phyloP scores from a whole-genome alignment of 805 yeast genomes.

The Saccharomycopsis olivae region DNA sequence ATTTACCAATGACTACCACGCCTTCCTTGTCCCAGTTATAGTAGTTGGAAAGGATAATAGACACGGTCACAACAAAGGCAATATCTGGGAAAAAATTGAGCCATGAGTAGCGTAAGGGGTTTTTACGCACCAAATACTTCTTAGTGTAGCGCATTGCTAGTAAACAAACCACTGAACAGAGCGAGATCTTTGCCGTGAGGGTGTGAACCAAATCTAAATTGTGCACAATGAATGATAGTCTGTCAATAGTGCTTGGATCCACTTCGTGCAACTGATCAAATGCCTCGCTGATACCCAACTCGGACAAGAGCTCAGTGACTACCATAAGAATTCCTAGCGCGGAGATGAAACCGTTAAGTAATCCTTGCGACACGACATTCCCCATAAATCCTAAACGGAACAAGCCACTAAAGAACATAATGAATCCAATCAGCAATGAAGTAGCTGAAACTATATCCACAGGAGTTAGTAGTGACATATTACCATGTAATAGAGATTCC shows the following conservation, averaged over 20 bases:
- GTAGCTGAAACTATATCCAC: constrained; percentile 57
- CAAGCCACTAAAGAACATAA: constrained; percentile 61
- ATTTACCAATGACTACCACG: constrained; percentile 28
- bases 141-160: constrained; percentile 32
- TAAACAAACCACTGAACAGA: constrained; percentile 36
- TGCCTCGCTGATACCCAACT: constrained; percentile 69
- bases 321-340: constrained; percentile 85
- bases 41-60: constrained; percentile 41
- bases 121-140: constrained; percentile 11
- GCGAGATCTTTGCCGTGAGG: constrained; percentile 54
- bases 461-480: constrained; percentile 31
- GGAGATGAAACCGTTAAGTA: constrained; percentile 73
- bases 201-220: constrained; percentile 37
- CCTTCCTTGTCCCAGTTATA: constrained; percentile 30
- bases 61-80: constrained; percentile 53
- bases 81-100: constrained; percentile 74
- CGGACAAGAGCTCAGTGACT: constrained; percentile 59
- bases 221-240: constrained; percentile 43
- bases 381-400: constrained; percentile 78
- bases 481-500: constrained; percentile 26
- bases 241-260: constrained; percentile 29
- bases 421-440: constrained; percentile 51
- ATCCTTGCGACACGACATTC: constrained; percentile 63
- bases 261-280: constrained; percentile 22
- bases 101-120: constrained; percentile 27